Evolutionary conservation across 1,284 basidiomycete genomes (phyloP), one percentile per base, ranked within the genome.

Genomic region (Laetiporus sulphureus): DNA sequence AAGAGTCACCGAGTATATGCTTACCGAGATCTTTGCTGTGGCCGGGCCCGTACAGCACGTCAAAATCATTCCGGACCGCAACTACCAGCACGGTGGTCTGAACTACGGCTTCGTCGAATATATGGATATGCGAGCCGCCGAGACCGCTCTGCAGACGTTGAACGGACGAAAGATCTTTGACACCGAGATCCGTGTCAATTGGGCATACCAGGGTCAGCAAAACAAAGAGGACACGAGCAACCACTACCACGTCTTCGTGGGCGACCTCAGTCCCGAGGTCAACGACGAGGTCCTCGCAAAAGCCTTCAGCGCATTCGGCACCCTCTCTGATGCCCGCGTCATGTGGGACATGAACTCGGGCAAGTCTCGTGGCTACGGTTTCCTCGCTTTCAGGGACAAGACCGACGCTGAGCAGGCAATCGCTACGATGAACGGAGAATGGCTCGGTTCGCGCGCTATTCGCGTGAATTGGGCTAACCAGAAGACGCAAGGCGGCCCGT

Each of bases 281-380:
- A 97, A 92, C 63, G 95, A 99, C 61, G 90, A 93, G n/a, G 87
- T 95, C 40, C 81, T 99, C 42, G 86, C 72, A 40, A 94, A 97
- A 67, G 94, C 95, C 13, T 99, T 99, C 70, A 82, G 79, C 53
- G 89, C 91, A 30, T 98, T 98, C 62, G 91, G 92, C 27, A 90
- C 86, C 43, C 75, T 99, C 64, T 93, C 89, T 45, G 95, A 99
- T 64, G 95, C 94, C 36, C 81, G 95, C 36, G 94, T 99, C 53
- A 99, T 99, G 94, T 98, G 95, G 92, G 95, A 99, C 64, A 94
- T 96, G 90, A 95, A 94, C 71, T 96, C 92, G 44, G 94, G 95
- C 52, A 97, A 97, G 71, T 95, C 90, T 60, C 83, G 90, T 55
- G 90, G 92, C 32, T 96, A 93, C 61, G 90, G 90, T 45, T 94